These are phyloP conservation scores for Luvunga scandens DNA, from an alignment of 345 rosid species.

Conservation along the genomic window DNA sequence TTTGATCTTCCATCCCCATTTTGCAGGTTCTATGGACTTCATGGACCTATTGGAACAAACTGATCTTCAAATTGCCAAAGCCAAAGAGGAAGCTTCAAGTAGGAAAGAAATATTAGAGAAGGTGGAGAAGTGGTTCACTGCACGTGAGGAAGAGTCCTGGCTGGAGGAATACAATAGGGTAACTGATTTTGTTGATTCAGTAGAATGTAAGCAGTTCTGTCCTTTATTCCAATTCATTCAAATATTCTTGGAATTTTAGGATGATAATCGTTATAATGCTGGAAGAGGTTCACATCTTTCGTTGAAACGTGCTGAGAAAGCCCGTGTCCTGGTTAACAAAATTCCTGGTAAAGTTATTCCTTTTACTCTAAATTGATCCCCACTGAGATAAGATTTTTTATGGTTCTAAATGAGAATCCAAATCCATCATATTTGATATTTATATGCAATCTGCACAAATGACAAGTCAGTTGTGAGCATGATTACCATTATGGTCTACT, in stretches of 20 bases:
- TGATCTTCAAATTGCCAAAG: conserved; percentile 63
- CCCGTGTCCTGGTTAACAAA: conserved; percentile 58
- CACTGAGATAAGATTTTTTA: background rate
- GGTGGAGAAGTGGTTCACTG: conserved; percentile 70
- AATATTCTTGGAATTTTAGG: conserved; percentile 35
- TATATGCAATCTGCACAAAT: background rate
- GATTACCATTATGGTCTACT: background rate
- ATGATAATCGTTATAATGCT: conserved; percentile 71
- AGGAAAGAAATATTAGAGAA: conserved; percentile 73
- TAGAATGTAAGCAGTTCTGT: background rate
- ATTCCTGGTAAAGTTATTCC: conserved; percentile 53
- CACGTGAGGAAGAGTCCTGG: conserved; percentile 79
- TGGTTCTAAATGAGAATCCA: background rate
- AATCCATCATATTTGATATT: background rate
- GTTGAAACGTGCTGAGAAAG: conserved; percentile 76
- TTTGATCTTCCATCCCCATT: background rate
- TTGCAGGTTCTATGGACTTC: conserved; percentile 53
- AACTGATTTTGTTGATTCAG: background rate
- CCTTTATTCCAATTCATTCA: conserved; percentile 10
- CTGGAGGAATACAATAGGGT: conserved; percentile 78
- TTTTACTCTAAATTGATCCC: background rate
- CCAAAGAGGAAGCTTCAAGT: conserved; percentile 59
- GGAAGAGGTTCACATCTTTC: conserved; percentile 75
- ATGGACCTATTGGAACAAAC: conserved; percentile 43
- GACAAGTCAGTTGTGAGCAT: background rate